Percentiles rank a stretch among this genome's conserved stretches.
These are phyloP conservation scores for Sporisorium iseilematis-ciliati DNA, from an alignment of 1,284 basidiomycete species.

Conservation along the genomic window DNA sequence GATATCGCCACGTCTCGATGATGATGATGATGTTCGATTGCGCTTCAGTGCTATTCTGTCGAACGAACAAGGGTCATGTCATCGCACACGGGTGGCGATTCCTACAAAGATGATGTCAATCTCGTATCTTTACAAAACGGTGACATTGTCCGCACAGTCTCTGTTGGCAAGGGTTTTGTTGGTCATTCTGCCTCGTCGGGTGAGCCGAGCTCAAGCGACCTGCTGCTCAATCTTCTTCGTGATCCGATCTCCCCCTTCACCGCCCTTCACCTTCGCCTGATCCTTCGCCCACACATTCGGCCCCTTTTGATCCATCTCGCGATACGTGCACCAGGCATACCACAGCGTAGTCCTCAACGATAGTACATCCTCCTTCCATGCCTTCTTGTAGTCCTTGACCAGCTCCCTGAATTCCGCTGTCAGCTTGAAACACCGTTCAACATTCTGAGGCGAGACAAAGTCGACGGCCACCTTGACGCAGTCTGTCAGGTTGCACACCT, in stretches of 20 bases:
- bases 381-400: conserved; percentile 77
- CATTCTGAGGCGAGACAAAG: conserved; percentile 93
- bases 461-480: conserved; percentile 97
- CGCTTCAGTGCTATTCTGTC: no score
- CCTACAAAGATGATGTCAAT: not conserved
- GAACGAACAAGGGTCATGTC: not conserved
- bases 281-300: conserved; percentile 35
- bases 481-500: conserved; percentile 87
- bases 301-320: conserved; percentile 32
- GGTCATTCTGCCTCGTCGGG: no score
- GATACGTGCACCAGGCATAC: conserved; percentile 78
- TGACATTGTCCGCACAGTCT: no score
- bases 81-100: not conserved
- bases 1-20: not conserved
- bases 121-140: no score
- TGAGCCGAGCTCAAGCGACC: conserved; percentile 4
- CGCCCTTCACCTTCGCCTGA: not conserved
- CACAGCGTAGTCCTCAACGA: conserved; percentile 89
- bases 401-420: conserved; percentile 89
- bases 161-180: no score
- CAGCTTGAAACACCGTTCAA: conserved; percentile 83
- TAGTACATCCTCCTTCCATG: conserved; percentile 94
- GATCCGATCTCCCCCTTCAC: conserved; percentile 2
- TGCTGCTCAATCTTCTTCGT: conserved; percentile 25
- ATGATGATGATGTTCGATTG: not conserved